phyloP scores from a whole-genome alignment of 169 alveolate species.

The Plasmodium falciparum region DNA sequence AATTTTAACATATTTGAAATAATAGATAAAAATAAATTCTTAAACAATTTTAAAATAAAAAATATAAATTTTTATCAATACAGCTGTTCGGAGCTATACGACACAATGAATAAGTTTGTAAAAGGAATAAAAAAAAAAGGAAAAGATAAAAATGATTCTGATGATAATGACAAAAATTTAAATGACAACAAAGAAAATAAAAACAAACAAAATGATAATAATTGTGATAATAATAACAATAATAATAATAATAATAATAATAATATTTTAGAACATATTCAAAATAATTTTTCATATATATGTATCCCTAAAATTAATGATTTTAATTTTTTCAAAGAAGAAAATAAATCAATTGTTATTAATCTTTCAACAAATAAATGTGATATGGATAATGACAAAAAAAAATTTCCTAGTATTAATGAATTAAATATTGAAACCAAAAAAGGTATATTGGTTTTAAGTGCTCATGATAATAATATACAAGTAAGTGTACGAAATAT shows the following conservation, averaged over 20 bases:
- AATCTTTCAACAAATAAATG: slow-evolving; percentile 15
- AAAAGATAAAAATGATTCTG: not conserved
- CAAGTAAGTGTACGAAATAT: slow-evolving; percentile 58
- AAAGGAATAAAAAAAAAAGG: not conserved
- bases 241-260: not conserved
- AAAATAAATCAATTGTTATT: slow-evolving; percentile 38
- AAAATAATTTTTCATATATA: slow-evolving; percentile 22
- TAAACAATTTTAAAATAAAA: slow-evolving; percentile 21
- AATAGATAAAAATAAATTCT: slow-evolving; percentile 26
- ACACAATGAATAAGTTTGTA: slow-evolving; percentile 33
- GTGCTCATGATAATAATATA: slow-evolving; percentile 51
- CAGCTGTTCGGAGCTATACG: slow-evolving; percentile 11
- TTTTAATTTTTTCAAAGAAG: slow-evolving; percentile 21
- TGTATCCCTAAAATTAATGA: slow-evolving; percentile 50
- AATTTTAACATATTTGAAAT: slow-evolving; percentile 25
- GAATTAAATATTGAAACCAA: slow-evolving; percentile 56
- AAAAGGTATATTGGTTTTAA: slow-evolving; percentile 57
- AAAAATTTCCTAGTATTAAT: slow-evolving; percentile 2
- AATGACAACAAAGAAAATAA: not conserved
- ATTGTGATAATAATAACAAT: not conserved
- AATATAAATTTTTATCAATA: slow-evolving; percentile 32
- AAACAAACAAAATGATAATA: not conserved
- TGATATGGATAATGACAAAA: slow-evolving; percentile 21
- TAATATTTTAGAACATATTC: not conserved
- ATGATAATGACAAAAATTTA: not conserved